Percentiles rank a stretch among this genome's conserved stretches.
Conservation (phyloP, 495 filamentous ascomycete species). For the Daldinia caldariorum region DNA sequence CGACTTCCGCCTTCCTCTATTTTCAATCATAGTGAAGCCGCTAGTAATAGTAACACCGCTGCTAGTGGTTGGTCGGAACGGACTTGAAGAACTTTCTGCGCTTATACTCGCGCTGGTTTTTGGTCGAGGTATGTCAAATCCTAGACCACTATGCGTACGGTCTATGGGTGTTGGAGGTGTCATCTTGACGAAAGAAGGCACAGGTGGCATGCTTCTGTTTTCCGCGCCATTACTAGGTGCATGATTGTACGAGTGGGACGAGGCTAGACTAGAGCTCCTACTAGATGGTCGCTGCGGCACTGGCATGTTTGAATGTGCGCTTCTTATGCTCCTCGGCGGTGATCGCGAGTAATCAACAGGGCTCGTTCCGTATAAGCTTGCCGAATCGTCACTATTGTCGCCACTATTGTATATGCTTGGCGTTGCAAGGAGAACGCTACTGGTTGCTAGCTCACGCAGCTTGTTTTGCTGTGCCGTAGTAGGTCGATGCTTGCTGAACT, state of each 20-base stretch:
- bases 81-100: slow-evolving; percentile 36
- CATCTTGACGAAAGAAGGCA: slow-evolving; percentile 54
- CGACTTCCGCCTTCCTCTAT: slow-evolving; percentile 39
- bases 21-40: slow-evolving; percentile 25
- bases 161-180: slow-evolving; percentile 52
- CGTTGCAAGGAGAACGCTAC: slow-evolving; percentile 62
- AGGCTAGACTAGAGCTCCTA: slow-evolving; percentile 59
- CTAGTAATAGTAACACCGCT: neutral
- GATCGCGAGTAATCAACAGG: slow-evolving; percentile 62
- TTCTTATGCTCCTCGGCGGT: slow-evolving; percentile 55
- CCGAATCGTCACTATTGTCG: slow-evolving; percentile 62
- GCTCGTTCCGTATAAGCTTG: slow-evolving; percentile 56
- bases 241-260: slow-evolving; percentile 52
- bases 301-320: slow-evolving; percentile 53
- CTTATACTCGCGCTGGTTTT: slow-evolving; percentile 42
- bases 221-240: slow-evolving; percentile 16
- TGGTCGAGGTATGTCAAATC: slow-evolving; percentile 43
- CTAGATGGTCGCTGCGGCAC: slow-evolving; percentile 52
- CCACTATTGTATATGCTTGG: slow-evolving; percentile 47
- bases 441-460: slow-evolving; percentile 79
- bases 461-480: slow-evolving; percentile 79
- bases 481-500: slow-evolving; percentile 87
- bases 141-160: slow-evolving; percentile 45
- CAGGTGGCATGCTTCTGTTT: slow-evolving; percentile 33
- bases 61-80: slow-evolving; percentile 30